phyloP scores from a whole-genome alignment of 2,329 filamentous ascomycete genomes.

The Aspergillus sp. region DNA sequence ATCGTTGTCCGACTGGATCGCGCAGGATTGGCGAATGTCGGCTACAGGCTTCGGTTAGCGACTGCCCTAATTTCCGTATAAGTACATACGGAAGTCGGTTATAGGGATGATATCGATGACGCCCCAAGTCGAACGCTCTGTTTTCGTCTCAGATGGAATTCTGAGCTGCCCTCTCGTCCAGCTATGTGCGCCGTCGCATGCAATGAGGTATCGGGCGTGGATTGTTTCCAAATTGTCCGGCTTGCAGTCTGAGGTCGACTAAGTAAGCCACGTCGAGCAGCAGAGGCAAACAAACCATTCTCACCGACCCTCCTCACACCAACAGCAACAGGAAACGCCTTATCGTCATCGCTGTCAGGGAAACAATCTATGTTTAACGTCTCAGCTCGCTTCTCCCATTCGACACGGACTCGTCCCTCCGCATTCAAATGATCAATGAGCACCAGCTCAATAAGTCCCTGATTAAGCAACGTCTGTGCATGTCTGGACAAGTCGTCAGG shows the following conservation, averaged over 20 bases:
- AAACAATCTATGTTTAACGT: slow-evolving; percentile 1
- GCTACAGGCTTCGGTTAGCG: slow-evolving; percentile 3
- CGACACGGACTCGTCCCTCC: slow-evolving; percentile 2
- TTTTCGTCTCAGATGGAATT: slow-evolving; percentile 2
- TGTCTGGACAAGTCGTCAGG: slow-evolving; percentile 3
- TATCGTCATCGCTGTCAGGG: not conserved
- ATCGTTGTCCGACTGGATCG: slow-evolving; percentile 4
- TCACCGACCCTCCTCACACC: not conserved
- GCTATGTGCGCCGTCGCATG: slow-evolving; percentile 10
- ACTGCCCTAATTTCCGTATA: not conserved
- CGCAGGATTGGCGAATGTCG: slow-evolving; percentile 10
- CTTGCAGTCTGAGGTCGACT: not conserved
- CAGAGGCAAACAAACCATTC: no score
- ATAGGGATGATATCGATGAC: slow-evolving; percentile 7
- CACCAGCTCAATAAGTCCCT: slow-evolving; percentile 7
- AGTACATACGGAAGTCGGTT: slow-evolving; percentile 6
- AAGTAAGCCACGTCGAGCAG: not conserved
- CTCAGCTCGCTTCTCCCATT: slow-evolving; percentile 4
- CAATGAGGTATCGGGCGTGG: slow-evolving; percentile 8
- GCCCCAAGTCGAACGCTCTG: slow-evolving; percentile 5
- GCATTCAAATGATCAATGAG: slow-evolving; percentile 5
- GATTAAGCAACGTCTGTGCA: slow-evolving; percentile 8
- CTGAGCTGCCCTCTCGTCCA: slow-evolving; percentile 6
- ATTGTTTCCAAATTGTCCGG: not conserved
- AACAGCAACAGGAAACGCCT: slow-evolving; percentile 2